Conservation (phyloP, 148 eudicot species). For the Gaultheria prostrata region DNA sequence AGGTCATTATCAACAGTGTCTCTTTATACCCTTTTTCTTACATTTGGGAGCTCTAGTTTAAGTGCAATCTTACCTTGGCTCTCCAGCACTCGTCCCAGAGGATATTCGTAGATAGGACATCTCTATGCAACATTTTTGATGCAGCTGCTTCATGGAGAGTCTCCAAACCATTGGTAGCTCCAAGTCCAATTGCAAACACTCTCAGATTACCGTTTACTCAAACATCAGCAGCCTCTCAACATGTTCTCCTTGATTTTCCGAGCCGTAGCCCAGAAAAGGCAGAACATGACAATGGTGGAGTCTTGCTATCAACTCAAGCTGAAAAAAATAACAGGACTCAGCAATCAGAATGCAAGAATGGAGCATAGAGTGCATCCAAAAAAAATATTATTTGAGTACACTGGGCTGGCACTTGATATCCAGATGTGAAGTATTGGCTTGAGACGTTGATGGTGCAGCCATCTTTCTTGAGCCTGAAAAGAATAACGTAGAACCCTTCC, state of each 20-base stretch:
- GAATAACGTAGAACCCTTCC: no score
- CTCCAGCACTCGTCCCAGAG: slow-evolving; percentile 84
- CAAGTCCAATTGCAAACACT: slow-evolving; percentile 72
- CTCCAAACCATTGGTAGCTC: slow-evolving; percentile 95
- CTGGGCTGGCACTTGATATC: no score
- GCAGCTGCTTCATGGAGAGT: slow-evolving; percentile 98
- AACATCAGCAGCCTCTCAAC: slow-evolving; percentile 75
- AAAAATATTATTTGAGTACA: no score
- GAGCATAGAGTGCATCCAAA: background rate
- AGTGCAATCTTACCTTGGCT: slow-evolving; percentile 55
- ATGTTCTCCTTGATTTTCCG: slow-evolving; percentile 50
- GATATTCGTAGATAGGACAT: slow-evolving; percentile 87
- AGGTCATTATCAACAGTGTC: background rate
- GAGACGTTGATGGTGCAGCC: no score
- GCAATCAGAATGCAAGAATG: background rate
- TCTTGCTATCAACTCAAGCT: slow-evolving; percentile 87
- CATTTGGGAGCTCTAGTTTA: background rate
- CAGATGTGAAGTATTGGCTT: no score
- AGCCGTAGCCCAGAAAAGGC: slow-evolving; percentile 84
- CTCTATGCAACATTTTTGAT: slow-evolving; percentile 91
- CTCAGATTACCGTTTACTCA: slow-evolving; percentile 92
- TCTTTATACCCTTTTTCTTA: slow-evolving; percentile 5
- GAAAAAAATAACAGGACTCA: slow-evolving; percentile 18
- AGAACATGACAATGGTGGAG: slow-evolving; percentile 88
- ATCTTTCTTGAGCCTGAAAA: no score